Evolutionary conservation across 495 filamentous ascomycete genomes (phyloP).

Genomic region (Letharia columbiana): DNA sequence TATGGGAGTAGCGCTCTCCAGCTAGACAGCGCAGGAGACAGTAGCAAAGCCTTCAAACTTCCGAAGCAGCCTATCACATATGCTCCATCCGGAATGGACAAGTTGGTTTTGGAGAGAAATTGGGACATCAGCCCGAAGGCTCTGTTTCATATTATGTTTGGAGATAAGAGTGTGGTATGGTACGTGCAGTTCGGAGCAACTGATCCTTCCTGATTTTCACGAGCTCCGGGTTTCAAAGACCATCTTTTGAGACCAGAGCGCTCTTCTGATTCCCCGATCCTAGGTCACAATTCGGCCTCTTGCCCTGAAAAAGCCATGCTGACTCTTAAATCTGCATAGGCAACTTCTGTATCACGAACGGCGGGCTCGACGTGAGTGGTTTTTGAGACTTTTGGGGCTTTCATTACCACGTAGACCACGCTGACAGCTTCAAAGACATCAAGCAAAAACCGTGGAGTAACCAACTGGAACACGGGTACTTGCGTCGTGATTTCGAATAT

Average conservation of each 20-base stretch:
- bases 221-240: no score
- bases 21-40: slow-evolving; percentile 41
- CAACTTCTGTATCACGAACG: slow-evolving; percentile 83
- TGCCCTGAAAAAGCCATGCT: no score
- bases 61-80: slow-evolving; percentile 75
- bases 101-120: slow-evolving; percentile 58
- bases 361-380: slow-evolving; percentile 52
- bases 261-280: no score
- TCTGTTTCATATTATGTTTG: slow-evolving; percentile 90
- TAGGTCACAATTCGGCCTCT: no score
- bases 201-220: no score
- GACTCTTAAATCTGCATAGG: slow-evolving; percentile 10
- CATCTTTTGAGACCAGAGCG: no score
- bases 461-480: slow-evolving; percentile 50
- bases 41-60: slow-evolving; percentile 64
- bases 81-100: slow-evolving; percentile 70
- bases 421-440: slow-evolving; percentile 29
- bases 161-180: slow-evolving; percentile 88
- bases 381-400: slow-evolving; percentile 26
- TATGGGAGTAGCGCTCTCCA: slow-evolving; percentile 39
- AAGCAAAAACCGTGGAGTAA: slow-evolving; percentile 81
- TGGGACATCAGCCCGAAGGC: slow-evolving; percentile 88
- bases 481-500: slow-evolving; percentile 73
- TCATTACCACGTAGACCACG: background rate
- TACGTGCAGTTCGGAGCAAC: no score